These are phyloP conservation scores for Pichia sp. DNA, from an alignment of 1,139 yeast genomes.

Conservation along the genomic window DNA sequence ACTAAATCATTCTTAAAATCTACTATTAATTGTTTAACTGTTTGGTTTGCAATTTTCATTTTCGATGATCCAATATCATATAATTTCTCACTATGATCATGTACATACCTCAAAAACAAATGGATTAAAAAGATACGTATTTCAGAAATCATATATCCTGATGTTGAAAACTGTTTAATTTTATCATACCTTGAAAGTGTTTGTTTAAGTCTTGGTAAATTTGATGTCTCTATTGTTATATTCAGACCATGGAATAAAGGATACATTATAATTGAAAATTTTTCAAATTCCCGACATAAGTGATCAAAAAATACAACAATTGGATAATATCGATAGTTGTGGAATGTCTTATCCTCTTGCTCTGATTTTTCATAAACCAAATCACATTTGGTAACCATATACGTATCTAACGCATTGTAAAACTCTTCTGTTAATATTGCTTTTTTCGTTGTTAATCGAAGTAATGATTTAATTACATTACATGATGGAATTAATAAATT, in stretches of 20 bases:
- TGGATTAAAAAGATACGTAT: background rate
- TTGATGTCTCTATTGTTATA: background rate
- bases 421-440: background rate
- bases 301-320: background rate
- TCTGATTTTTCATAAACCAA: background rate
- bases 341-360: background rate
- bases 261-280: background rate
- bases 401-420: background rate
- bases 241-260: slow-evolving; percentile 1
- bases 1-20: background rate
- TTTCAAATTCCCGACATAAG: background rate
- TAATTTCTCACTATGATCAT: background rate
- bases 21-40: background rate
- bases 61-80: background rate
- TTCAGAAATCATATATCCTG: background rate
- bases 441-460: background rate
- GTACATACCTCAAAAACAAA: background rate
- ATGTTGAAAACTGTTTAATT: background rate
- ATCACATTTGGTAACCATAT: background rate
- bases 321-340: background rate
- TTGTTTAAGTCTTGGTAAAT: background rate
- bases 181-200: background rate
- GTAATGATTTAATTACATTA: background rate
- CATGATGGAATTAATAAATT: background rate
- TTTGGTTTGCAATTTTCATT: background rate